phyloP scores from a whole-genome alignment of 805 yeast species.

The Komagataella pseudopastoris region DNA sequence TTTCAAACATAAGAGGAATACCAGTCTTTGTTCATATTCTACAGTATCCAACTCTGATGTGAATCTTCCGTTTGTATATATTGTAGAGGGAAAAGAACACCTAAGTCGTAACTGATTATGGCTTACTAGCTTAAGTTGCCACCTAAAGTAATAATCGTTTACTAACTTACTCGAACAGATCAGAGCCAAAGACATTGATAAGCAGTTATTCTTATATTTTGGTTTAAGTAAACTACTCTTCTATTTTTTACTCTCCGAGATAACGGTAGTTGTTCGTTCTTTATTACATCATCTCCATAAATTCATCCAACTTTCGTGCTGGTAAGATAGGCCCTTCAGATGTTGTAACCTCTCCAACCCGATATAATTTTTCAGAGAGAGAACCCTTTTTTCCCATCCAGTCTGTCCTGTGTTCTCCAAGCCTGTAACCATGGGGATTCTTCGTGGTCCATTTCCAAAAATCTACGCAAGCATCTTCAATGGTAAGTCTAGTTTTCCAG shows the following conservation, averaged over 20 bases:
- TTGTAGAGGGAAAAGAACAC: too few species aligned
- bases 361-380: not conserved
- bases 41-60: too few species aligned
- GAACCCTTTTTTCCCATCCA: constrained; percentile 9
- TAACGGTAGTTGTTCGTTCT: not conserved
- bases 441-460: constrained; percentile 67
- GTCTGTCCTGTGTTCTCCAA: constrained; percentile 21
- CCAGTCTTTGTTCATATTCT: too few species aligned
- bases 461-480: constrained; percentile 56
- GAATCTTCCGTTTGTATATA: too few species aligned
- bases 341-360: constrained; percentile 10
- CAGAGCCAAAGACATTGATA: too few species aligned
- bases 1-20: too few species aligned
- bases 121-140: too few species aligned
- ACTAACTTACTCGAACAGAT: too few species aligned
- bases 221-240: too few species aligned
- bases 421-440: constrained; percentile 50
- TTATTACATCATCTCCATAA: not conserved
- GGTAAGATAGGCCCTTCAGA: not conserved
- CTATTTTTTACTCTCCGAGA: not conserved
- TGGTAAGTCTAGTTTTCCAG: constrained; percentile 44
- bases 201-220: not conserved
- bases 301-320: not conserved
- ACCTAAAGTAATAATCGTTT: too few species aligned
- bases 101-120: too few species aligned